Percentiles rank a stretch among this genome's conserved stretches.
phyloP scores from a whole-genome alignment of 495 filamentous ascomycete species.

The Neurospora pannonica region DNA sequence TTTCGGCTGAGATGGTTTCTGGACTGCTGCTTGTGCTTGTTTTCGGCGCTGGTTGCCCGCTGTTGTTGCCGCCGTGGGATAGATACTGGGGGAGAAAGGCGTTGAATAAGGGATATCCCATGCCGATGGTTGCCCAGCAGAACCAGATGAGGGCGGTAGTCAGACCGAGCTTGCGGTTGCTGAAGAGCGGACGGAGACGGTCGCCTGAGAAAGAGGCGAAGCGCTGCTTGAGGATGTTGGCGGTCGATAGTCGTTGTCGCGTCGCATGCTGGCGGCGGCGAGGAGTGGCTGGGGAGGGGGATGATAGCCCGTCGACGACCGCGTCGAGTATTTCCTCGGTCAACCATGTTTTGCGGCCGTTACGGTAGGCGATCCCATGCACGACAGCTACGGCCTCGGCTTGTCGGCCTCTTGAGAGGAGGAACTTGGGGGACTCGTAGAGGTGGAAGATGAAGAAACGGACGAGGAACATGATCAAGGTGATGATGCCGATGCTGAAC shows the following conservation, averaged over 20 bases:
- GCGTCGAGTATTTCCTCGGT: slow-evolving; percentile 49
- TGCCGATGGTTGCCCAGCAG: slow-evolving; percentile 45
- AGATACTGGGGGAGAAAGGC: slow-evolving; percentile 78
- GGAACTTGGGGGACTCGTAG: slow-evolving; percentile 74
- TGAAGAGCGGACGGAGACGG: slow-evolving; percentile 39
- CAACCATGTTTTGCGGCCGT: slow-evolving; percentile 56
- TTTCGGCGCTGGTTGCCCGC: slow-evolving; percentile 5
- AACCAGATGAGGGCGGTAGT: slow-evolving; percentile 49
- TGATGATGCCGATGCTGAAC: slow-evolving; percentile 62
- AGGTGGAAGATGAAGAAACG: slow-evolving; percentile 77
- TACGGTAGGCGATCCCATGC: slow-evolving; percentile 63
- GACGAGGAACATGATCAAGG: slow-evolving; percentile 58
- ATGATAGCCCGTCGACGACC: slow-evolving; percentile 26
- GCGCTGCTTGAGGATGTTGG: slow-evolving; percentile 26
- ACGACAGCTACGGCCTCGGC: slow-evolving; percentile 66
- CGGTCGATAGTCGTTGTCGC: slow-evolving; percentile 16
- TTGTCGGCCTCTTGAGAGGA: slow-evolving; percentile 67
- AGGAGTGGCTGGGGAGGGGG: slow-evolving; percentile 13
- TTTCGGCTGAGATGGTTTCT: slow-evolving; percentile 19
- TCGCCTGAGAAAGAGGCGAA: slow-evolving; percentile 34
- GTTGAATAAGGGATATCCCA: slow-evolving; percentile 71
- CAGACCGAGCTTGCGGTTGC: slow-evolving; percentile 35
- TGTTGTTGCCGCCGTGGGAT: slow-evolving; percentile 45
- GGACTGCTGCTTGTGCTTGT: slow-evolving; percentile 1
- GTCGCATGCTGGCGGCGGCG: neutral